A percentile compares a stretch with the other conserved stretches of the same genome.
Evolutionary conservation across 73 alveolate genomes (phyloP).

Genomic region (Paramecium pentaurelia): DNA sequence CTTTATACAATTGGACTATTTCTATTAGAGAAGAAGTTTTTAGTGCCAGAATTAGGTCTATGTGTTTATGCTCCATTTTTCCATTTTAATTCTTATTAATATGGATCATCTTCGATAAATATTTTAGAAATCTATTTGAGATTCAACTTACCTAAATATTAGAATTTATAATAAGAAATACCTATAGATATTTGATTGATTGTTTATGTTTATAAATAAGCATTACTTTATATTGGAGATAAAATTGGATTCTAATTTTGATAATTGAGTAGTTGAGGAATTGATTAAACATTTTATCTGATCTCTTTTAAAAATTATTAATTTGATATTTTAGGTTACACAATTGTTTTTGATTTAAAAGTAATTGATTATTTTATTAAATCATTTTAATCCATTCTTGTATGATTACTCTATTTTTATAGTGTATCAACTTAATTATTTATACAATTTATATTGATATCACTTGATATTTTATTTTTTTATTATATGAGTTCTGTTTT

Average conservation of each 20-base stretch:
- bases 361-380: neutral
- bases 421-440: neutral
- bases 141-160: neutral
- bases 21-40: slow-evolving; percentile 39
- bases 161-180: neutral
- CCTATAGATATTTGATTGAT: neutral
- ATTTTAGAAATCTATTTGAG: neutral
- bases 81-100: neutral
- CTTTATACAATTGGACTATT: neutral
- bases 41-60: slow-evolving; percentile 19
- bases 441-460: neutral
- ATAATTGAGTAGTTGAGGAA: neutral
- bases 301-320: neutral
- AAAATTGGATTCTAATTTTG: neutral
- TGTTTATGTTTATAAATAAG: neutral
- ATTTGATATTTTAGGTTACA: neutral
- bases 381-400: neutral
- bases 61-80: slow-evolving; percentile 27
- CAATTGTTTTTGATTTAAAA: neutral
- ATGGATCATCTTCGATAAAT: neutral
- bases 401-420: neutral
- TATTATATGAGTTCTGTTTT: neutral
- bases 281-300: neutral
- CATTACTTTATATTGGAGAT: neutral
- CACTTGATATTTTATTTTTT: neutral